These are phyloP conservation scores for Tetrapisispora iriomotensis DNA, from an alignment of 805 yeast genomes.

Conservation along the genomic window DNA sequence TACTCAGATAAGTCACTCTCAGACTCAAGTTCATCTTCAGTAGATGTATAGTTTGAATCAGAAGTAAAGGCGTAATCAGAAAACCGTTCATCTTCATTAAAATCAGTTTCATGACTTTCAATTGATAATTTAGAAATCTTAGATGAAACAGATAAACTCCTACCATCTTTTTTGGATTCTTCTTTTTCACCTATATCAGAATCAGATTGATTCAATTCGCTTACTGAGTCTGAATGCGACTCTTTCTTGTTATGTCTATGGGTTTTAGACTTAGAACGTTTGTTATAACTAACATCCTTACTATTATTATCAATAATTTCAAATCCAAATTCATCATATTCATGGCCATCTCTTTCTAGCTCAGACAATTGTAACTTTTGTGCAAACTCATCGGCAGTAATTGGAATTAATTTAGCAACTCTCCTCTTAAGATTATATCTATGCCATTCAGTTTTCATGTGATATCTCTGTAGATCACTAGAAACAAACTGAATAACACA, in stretches of 20 bases:
- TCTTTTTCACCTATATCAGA: neutral
- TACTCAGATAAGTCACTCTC: conserved; percentile 10
- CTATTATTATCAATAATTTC: conserved; percentile 14
- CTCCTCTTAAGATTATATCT: conserved; percentile 89
- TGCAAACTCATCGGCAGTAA: conserved; percentile 44
- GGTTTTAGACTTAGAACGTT: conserved; percentile 4
- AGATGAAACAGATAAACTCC: conserved; percentile 46
- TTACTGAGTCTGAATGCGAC: neutral
- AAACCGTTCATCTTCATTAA: conserved; percentile 35
- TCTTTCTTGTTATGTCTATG: conserved; percentile 1
- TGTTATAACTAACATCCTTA: neutral
- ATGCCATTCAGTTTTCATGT: conserved; percentile 98
- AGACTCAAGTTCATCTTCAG: conserved; percentile 8
- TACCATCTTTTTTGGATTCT: conserved; percentile 29
- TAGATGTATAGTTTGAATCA: conserved; percentile 27
- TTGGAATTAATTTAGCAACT: conserved; percentile 73
- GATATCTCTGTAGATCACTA: conserved; percentile 80
- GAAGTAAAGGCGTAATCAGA: conserved; percentile 40
- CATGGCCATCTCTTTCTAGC: conserved; percentile 21
- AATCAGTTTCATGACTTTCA: conserved; percentile 30
- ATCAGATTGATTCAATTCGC: conserved; percentile 19
- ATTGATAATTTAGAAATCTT: conserved; percentile 39
- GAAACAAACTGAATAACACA: conserved; percentile 73
- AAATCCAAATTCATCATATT: conserved; percentile 34
- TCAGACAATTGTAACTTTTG: conserved; percentile 32